Evolutionary conservation across 768 basidiomycete genomes (phyloP).

Genomic region (Leccinum broughii): DNA sequence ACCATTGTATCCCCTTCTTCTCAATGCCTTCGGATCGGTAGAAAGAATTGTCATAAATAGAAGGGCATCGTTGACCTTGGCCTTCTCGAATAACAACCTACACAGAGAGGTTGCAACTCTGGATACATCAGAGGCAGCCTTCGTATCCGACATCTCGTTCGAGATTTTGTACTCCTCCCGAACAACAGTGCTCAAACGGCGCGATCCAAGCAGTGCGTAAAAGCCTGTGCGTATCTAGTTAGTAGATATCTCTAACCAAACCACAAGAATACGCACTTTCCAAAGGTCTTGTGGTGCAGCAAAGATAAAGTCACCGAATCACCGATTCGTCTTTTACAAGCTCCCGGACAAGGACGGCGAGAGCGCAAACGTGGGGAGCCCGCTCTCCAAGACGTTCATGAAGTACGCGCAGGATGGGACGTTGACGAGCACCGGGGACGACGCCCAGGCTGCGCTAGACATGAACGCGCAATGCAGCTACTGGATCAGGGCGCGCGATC

Average conservation of each 20-base stretch:
- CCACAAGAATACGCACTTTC: constrained; percentile 53
- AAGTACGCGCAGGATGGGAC: too few relatives aligned
- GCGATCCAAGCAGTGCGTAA: constrained; percentile 75
- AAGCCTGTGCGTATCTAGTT: constrained; percentile 48
- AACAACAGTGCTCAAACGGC: constrained; percentile 68
- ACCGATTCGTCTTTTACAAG: too few relatives aligned
- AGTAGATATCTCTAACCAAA: neutral
- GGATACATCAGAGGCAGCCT: constrained; percentile 42
- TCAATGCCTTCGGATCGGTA: constrained; percentile 80
- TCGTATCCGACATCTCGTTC: constrained; percentile 49
- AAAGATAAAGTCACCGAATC: constrained; percentile 73
- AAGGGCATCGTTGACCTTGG: constrained; percentile 83
- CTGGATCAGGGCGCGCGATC: too few relatives aligned
- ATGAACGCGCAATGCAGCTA: too few relatives aligned
- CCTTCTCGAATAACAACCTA: constrained; percentile 71
- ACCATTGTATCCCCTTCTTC: constrained; percentile 87
- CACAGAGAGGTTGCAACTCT: constrained; percentile 88
- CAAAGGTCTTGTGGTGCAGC: constrained; percentile 85
- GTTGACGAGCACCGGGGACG: too few relatives aligned
- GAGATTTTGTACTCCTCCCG: constrained; percentile 44
- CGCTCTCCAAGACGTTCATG: too few relatives aligned
- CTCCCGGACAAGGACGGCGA: too few relatives aligned
- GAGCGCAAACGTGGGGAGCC: too few relatives aligned
- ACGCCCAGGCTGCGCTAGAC: too few relatives aligned
- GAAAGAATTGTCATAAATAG: constrained; percentile 93